These are phyloP conservation scores for Elaphomyces granulatus DNA, from an alignment of 495 filamentous ascomycete species.

Conservation along the genomic window DNA sequence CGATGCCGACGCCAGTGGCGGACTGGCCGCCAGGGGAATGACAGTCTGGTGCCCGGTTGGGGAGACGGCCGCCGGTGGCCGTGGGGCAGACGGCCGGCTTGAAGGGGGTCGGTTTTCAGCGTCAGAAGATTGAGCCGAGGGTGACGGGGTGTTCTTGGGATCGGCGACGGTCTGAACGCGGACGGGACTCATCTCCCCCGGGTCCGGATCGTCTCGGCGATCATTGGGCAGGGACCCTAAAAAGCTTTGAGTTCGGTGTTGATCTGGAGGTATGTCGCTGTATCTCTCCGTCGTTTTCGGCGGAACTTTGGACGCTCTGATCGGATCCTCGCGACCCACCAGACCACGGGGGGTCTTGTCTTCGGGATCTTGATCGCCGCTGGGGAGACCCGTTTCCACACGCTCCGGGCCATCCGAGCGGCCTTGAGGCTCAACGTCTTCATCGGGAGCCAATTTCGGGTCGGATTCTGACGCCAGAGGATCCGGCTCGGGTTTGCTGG, in stretches of 20 bases:
- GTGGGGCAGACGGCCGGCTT: slow-evolving; percentile 34
- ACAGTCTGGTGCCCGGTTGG: slow-evolving; percentile 24
- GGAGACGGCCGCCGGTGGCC: slow-evolving; percentile 22
- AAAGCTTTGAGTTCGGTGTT: slow-evolving; percentile 19
- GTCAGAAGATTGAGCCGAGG: slow-evolving; percentile 64
- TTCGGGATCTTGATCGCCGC: slow-evolving; percentile 9
- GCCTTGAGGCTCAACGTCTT: slow-evolving; percentile 11
- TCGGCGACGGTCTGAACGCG: neutral
- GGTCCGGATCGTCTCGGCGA: too few species aligned
- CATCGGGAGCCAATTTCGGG: too few species aligned
- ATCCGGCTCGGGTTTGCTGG: slow-evolving; percentile 2
- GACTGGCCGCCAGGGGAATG: slow-evolving; percentile 37
- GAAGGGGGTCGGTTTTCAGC: slow-evolving; percentile 66
- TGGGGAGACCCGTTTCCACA: slow-evolving; percentile 12
- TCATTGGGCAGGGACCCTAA: slow-evolving; percentile 3
- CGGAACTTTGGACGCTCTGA: slow-evolving; percentile 14
- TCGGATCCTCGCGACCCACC: slow-evolving; percentile 12
- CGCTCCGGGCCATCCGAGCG: slow-evolving; percentile 17
- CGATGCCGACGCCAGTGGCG: slow-evolving; percentile 47
- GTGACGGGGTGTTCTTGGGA: slow-evolving; percentile 27
- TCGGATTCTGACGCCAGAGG: slow-evolving; percentile 5
- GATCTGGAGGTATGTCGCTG: slow-evolving; percentile 31
- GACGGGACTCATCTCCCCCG: neutral
- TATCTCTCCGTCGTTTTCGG: slow-evolving; percentile 31
- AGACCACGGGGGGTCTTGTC: slow-evolving; percentile 3